A percentile compares a stretch with the other conserved stretches of the same genome.
phyloP scores from a whole-genome alignment of 2,329 filamentous ascomycete species.

The Biscogniauxia marginata region DNA sequence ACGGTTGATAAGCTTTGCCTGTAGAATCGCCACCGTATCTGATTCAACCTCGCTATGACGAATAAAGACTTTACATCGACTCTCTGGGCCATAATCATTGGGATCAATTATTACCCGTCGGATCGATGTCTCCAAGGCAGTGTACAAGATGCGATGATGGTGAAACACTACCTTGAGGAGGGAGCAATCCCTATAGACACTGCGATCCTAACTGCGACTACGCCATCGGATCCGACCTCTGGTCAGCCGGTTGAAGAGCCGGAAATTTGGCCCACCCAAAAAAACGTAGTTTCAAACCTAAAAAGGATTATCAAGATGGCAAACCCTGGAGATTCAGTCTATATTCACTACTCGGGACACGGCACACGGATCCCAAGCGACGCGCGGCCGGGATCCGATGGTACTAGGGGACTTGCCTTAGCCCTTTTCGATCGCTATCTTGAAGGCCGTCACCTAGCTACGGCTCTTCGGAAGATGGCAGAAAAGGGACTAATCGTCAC shows the following conservation, averaged over 20 bases:
- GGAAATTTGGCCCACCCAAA: not conserved
- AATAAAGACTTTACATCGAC: no score
- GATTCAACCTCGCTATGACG: no score
- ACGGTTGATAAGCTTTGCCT: no score
- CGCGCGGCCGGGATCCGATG: not conserved
- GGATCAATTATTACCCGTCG: constrained; percentile 2
- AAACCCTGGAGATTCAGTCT: constrained; percentile 4
- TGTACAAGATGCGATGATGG: constrained; percentile 1
- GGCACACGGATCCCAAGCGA: not conserved
- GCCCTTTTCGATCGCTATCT: constrained; percentile 2
- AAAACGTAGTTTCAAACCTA: constrained; percentile 3
- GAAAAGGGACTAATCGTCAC: constrained; percentile 5
- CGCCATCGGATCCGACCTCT: not conserved
- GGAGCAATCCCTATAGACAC: not conserved
- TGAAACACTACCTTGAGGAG: constrained; percentile 1
- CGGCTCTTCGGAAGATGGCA: constrained; percentile 3
- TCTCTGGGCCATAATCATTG: constrained; percentile 2
- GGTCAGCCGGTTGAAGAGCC: not conserved
- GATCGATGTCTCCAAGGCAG: constrained; percentile 1
- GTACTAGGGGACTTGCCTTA: not conserved
- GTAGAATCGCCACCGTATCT: no score
- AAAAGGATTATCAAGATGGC: not conserved
- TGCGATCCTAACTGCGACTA: not conserved
- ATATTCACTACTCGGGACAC: constrained; percentile 11
- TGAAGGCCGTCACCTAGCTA: not conserved